Conservation (phyloP, 805 yeast species). For the Candida manassasensis region DNA sequence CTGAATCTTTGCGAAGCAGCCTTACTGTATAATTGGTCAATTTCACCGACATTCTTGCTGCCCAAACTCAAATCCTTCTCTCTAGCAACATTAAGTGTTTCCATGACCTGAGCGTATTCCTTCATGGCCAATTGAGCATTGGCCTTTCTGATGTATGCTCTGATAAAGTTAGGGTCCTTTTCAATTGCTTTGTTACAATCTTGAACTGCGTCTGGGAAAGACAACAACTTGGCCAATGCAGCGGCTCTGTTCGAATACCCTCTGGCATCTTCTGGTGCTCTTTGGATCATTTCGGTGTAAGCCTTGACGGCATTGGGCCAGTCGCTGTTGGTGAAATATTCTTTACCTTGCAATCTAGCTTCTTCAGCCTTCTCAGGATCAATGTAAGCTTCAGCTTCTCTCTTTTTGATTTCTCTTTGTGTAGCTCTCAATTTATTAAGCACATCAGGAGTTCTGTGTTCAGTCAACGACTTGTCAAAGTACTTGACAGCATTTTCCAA, state of each 20-base stretch:
- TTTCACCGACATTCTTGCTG: constrained; percentile 64
- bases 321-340: constrained; percentile 80
- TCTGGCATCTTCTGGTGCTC: constrained; percentile 95
- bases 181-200: constrained; percentile 90
- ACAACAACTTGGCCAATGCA: constrained; percentile 86
- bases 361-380: constrained; percentile 93
- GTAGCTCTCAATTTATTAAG: constrained; percentile 80
- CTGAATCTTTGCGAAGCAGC: constrained; percentile 79
- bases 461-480: constrained; percentile 90
- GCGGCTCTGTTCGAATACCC: constrained; percentile 99
- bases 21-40: constrained; percentile 73
- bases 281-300: constrained; percentile 91
- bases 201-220: constrained; percentile 92
- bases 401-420: constrained; percentile 77
- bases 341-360: constrained; percentile 91
- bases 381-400: constrained; percentile 73
- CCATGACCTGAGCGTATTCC: constrained; percentile 77
- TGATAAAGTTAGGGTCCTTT: constrained; percentile 81
- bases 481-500: constrained; percentile 66
- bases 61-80: constrained; percentile 63
- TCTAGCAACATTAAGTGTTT: constrained; percentile 76
- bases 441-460: constrained; percentile 94
- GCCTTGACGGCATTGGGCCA: constrained; percentile 97
- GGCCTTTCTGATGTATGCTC: constrained; percentile 97
- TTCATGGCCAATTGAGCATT: constrained; percentile 87